Percentiles rank a stretch among this genome's conserved stretches.
Evolutionary conservation across 2,329 filamentous ascomycete genomes (phyloP).

Genomic region (Thermochaetoides dissita): DNA sequence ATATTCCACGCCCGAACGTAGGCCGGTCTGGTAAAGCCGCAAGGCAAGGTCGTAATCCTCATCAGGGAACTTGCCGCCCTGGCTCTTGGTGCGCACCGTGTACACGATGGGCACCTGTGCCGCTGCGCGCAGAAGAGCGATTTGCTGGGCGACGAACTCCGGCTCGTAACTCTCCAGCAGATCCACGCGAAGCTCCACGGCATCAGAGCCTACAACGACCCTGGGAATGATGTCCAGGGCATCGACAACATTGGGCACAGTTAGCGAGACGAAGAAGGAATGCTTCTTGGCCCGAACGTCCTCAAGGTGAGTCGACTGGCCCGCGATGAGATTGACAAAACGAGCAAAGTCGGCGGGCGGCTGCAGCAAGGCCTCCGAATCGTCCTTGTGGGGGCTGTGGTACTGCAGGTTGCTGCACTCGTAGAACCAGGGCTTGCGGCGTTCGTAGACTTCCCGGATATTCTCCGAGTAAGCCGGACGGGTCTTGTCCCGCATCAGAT

Average conservation of each 20-base stretch:
- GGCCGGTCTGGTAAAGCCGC: slow-evolving; percentile 61
- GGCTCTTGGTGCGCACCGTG: slow-evolving; percentile 71
- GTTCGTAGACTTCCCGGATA: slow-evolving; percentile 79
- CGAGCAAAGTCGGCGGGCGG: slow-evolving; percentile 55
- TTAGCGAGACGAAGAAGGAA: slow-evolving; percentile 88
- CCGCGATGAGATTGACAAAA: slow-evolving; percentile 58
- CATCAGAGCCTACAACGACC: slow-evolving; percentile 74
- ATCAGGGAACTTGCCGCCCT: slow-evolving; percentile 83
- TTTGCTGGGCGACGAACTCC: slow-evolving; percentile 69
- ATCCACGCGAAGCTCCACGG: slow-evolving; percentile 88
- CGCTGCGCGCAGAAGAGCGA: slow-evolving; percentile 61
- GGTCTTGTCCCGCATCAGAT: slow-evolving; percentile 75
- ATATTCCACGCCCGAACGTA: slow-evolving; percentile 80
- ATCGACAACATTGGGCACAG: slow-evolving; percentile 57
- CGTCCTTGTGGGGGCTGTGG: slow-evolving; percentile 56
- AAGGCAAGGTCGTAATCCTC: slow-evolving; percentile 55
- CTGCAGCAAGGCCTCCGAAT: slow-evolving; percentile 25
- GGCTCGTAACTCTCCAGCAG: slow-evolving; percentile 61
- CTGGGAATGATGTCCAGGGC: slow-evolving; percentile 52
- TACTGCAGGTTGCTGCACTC: slow-evolving; percentile 93
- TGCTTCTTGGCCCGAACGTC: slow-evolving; percentile 50
- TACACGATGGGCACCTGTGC: slow-evolving; percentile 76
- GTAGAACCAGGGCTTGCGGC: slow-evolving; percentile 77
- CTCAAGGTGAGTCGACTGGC: slow-evolving; percentile 41
- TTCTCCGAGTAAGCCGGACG: slow-evolving; percentile 86